Evolutionary conservation across 2,329 filamentous ascomycete genomes (phyloP).

Genomic region (Ceratocystiopsis brevicomis): DNA sequence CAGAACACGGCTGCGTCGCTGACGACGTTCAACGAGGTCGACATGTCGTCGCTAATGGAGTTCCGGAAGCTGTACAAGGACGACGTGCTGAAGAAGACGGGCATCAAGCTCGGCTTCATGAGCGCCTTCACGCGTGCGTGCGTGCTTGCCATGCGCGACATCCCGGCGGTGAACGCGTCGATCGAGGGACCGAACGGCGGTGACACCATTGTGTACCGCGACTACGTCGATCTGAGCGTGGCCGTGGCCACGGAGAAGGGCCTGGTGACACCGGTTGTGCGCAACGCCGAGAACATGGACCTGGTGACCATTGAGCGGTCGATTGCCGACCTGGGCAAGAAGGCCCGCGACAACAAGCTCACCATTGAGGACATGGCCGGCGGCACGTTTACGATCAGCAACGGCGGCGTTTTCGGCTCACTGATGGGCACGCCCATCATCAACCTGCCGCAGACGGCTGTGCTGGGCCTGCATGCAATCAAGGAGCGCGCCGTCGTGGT

Average conservation of each 20-base stretch:
- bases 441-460: constrained; percentile 84
- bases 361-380: constrained; percentile 99
- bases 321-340: constrained; percentile 89
- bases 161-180: constrained; percentile 89
- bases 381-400: constrained; percentile 95
- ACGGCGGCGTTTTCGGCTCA: constrained; percentile 91
- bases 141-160: constrained; percentile 79
- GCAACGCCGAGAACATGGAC: constrained; percentile 78
- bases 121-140: constrained; percentile 85
- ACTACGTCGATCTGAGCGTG: constrained; percentile 95
- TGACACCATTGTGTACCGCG: constrained; percentile 93
- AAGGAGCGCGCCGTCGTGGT: constrained; percentile 83
- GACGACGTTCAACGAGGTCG: constrained; percentile 97
- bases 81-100: constrained; percentile 84
- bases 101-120: constrained; percentile 99
- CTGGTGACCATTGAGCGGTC: constrained; percentile 76
- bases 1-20: constrained; percentile 95
- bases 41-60: constrained; percentile 96
- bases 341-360: constrained; percentile 90
- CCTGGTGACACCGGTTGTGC: constrained; percentile 86
- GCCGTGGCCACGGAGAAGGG: constrained; percentile 96
- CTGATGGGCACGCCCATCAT: constrained; percentile 97
- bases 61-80: constrained; percentile 97
- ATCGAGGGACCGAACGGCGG: constrained; percentile 91
- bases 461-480: constrained; percentile 85